These are phyloP conservation scores for Colletotrichum graminicola DNA, from an alignment of 2,329 filamentous ascomycete genomes.

Conservation along the genomic window DNA sequence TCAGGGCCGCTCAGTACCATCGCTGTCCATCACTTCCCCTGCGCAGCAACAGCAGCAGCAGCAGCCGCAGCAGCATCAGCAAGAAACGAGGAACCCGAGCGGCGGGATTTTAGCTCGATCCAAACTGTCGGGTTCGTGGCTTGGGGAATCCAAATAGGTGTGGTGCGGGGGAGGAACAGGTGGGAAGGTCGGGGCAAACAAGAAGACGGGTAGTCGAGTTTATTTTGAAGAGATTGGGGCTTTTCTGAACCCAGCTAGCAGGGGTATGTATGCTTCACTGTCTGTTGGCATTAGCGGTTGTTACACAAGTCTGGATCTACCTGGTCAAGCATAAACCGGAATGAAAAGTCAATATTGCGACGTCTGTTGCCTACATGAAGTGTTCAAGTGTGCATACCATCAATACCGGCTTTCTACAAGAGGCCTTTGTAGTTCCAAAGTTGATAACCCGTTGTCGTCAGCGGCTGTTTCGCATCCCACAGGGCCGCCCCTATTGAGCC, in stretches of 20 bases:
- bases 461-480: neutral
- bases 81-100: neutral
- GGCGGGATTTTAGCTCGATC: slow-evolving; percentile 3
- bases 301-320: neutral
- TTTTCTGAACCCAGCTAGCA: neutral
- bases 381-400: too few relatives aligned
- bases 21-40: neutral
- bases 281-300: neutral
- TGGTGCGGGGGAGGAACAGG: slow-evolving; percentile 4
- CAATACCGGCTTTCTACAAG: too few relatives aligned
- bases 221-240: slow-evolving; percentile 1
- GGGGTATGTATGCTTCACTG: neutral
- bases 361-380: neutral
- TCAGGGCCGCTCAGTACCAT: neutral
- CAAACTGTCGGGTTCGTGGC: slow-evolving; percentile 9
- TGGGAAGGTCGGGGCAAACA: slow-evolving; percentile 7
- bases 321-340: neutral
- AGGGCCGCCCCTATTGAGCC: neutral
- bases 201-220: neutral
- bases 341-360: neutral
- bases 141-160: neutral
- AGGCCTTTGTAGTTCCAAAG: too few relatives aligned
- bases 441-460: too few relatives aligned
- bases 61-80: neutral
- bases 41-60: neutral